phyloP scores from a whole-genome alignment of 2,329 filamentous ascomycete genomes.

The Clonostachys rosea region DNA sequence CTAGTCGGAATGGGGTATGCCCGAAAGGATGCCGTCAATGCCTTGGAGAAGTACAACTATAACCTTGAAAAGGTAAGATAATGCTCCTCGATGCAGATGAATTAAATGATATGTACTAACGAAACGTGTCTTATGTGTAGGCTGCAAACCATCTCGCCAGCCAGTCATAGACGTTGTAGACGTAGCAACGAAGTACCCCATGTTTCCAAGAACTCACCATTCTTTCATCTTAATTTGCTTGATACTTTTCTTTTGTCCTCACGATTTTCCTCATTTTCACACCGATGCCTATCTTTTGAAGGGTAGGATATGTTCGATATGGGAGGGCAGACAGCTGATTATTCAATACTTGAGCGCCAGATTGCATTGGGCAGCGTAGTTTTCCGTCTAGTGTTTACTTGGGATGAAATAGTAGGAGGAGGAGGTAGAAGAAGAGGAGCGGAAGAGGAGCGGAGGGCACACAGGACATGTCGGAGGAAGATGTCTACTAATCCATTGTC shows the following conservation, averaged over 20 bases:
- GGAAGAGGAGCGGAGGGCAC: background rate
- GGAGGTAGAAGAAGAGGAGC: background rate
- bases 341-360: background rate
- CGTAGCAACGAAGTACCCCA: no score
- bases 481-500: no score
- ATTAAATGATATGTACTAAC: slow-evolving; percentile 6
- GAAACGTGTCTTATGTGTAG: slow-evolving; percentile 13
- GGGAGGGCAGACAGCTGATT: background rate
- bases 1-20: slow-evolving; percentile 87
- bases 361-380: slow-evolving; percentile 1
- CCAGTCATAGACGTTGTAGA: slow-evolving; percentile 33
- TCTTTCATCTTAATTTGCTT: background rate
- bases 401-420: background rate
- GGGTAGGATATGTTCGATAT: background rate
- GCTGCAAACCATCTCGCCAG: slow-evolving; percentile 52
- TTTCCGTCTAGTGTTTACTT: background rate
- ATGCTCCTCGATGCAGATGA: background rate
- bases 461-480: no score
- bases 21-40: slow-evolving; percentile 66
- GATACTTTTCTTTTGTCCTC: slow-evolving; percentile 1
- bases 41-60: slow-evolving; percentile 93
- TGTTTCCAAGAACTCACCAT: background rate
- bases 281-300: background rate
- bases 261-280: background rate
- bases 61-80: slow-evolving; percentile 83